Evolutionary conservation across 1,284 basidiomycete genomes (phyloP).

Genomic region (Leccinum insolens): DNA sequence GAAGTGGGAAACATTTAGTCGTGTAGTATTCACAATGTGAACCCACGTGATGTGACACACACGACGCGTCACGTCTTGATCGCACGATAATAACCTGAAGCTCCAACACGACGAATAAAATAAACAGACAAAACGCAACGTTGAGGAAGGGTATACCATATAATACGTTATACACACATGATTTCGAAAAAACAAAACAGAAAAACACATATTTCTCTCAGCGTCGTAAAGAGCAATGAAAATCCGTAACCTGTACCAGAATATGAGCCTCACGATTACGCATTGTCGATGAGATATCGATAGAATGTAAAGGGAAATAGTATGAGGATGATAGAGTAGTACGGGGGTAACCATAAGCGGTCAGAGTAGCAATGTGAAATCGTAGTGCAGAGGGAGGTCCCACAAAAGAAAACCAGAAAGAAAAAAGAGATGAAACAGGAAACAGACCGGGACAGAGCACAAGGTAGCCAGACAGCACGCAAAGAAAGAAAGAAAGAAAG

Average conservation of each 20-base stretch:
- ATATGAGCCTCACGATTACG: conserved; percentile 7
- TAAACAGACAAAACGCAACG: neutral
- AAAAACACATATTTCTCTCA: neutral
- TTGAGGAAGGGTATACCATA: conserved; percentile 19
- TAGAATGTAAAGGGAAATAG: conserved; percentile 11
- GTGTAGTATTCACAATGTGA: conserved; percentile 2
- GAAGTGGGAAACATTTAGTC: neutral
- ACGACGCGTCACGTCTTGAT: conserved; percentile 24
- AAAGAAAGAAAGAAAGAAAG: neutral
- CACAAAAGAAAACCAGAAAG: conserved; percentile 6
- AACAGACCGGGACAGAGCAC: conserved; percentile 6
- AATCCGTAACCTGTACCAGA: conserved; percentile 28
- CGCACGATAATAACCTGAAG: neutral
- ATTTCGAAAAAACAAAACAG: conserved; percentile 8
- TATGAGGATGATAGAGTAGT: conserved; percentile 14
- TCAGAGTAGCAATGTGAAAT: conserved; percentile 24
- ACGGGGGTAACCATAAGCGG: neutral
- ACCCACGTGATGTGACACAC: conserved; percentile 31
- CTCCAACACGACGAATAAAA: neutral
- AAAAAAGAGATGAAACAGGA: conserved; percentile 2
- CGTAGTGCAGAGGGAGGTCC: conserved; percentile 2
- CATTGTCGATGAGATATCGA: neutral
- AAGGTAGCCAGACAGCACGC: conserved; percentile 7
- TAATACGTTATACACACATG: conserved; percentile 18
- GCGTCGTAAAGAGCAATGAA: conserved; percentile 5